phyloP scores from a whole-genome alignment of 2,329 filamentous ascomycete species.

The Alternaria viburni region DNA sequence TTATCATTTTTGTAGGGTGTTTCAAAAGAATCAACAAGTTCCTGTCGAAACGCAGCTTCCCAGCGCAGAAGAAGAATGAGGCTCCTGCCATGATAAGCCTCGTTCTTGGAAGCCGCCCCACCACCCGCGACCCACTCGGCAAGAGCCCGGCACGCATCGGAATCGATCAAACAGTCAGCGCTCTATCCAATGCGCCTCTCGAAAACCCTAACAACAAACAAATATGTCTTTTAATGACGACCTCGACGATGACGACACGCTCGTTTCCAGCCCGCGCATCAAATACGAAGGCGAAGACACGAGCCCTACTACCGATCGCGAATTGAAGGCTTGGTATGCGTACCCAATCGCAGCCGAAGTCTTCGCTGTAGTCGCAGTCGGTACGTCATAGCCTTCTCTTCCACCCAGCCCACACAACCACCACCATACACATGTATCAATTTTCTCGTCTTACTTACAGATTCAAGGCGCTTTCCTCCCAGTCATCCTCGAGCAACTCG shows the following conservation, averaged over 20 bases:
- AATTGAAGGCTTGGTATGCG: conserved; percentile 87
- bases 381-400: conserved; percentile 55
- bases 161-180: neutral
- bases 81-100: neutral
- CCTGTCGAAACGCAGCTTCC: neutral
- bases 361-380: conserved; percentile 85
- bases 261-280: neutral
- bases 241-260: conserved; percentile 9
- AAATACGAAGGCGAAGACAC: conserved; percentile 52
- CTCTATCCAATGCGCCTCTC: neutral
- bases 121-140: neutral
- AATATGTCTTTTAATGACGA: conserved; percentile 21
- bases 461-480: conserved; percentile 83
- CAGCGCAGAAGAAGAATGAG: neutral
- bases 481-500: conserved; percentile 87
- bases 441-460: neutral
- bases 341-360: conserved; percentile 92
- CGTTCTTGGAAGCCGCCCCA: neutral
- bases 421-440: neutral
- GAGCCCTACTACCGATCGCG: conserved; percentile 78
- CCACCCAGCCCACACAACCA: neutral
- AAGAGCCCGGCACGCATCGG: conserved; percentile 5
- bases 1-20: neutral
- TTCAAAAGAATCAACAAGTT: neutral
- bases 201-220: neutral